Evolutionary conservation across 495 filamentous ascomycete genomes (phyloP).

Genomic region (Lasiosphaeria miniovina): DNA sequence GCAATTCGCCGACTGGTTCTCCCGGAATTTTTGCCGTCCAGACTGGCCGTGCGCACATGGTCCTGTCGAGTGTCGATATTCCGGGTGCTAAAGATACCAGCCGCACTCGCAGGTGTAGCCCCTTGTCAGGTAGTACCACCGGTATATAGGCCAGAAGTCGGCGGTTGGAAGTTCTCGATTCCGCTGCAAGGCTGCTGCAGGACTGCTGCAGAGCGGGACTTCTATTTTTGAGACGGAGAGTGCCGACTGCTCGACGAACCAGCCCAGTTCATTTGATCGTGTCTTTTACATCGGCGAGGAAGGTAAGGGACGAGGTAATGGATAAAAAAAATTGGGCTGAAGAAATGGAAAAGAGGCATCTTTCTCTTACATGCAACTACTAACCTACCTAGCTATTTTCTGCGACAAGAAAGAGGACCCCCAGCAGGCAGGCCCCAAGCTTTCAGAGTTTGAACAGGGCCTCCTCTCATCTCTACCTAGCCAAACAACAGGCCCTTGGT

Average conservation of each 20-base stretch:
- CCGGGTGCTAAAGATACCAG: conserved; percentile 22
- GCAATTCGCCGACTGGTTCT: conserved; percentile 12
- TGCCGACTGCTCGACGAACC: too few species aligned
- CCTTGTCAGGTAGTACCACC: not conserved
- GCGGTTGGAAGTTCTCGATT: conserved; percentile 25
- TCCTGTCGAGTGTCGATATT: not conserved
- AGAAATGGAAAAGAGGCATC: too few species aligned
- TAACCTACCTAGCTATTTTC: not conserved
- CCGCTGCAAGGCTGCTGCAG: conserved; percentile 16
- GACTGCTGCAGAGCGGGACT: conserved; percentile 7
- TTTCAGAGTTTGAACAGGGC: not conserved
- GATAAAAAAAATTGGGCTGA: too few species aligned
- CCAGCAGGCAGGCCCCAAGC: not conserved
- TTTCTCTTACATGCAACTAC: too few species aligned
- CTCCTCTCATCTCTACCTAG: not conserved
- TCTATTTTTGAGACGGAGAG: too few species aligned
- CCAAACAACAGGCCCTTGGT: not conserved
- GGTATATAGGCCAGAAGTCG: conserved; percentile 7
- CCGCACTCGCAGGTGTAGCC: conserved; percentile 13
- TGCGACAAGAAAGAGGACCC: not conserved
- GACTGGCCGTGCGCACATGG: not conserved
- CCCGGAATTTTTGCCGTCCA: not conserved
- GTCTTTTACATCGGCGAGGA: too few species aligned
- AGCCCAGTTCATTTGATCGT: too few species aligned
- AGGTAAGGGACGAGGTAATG: too few species aligned